These are phyloP conservation scores for Erodium maritimum DNA, from an alignment of 345 rosid species.

Conservation along the genomic window DNA sequence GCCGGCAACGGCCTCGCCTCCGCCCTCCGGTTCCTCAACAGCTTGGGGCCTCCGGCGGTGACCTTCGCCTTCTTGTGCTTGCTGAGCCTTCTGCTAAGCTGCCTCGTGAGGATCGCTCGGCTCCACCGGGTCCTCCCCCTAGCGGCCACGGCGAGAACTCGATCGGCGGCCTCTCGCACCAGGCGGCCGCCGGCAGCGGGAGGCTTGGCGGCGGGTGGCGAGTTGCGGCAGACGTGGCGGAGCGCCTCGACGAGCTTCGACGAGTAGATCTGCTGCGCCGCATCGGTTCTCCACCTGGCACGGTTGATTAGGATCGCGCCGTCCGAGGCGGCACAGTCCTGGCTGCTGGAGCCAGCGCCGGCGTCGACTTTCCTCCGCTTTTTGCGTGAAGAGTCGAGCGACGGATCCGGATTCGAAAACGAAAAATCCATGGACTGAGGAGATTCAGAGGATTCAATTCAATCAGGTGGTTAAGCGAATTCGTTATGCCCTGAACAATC, in stretches of 20 bases:
- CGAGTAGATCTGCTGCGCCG: constrained; percentile 55
- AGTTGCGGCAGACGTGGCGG: constrained; percentile 23
- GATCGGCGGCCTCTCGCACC: constrained; percentile 33
- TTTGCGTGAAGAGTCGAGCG: constrained; percentile 32
- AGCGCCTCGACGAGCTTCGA: constrained; percentile 57
- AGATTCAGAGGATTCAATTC: no score
- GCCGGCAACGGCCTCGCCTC: constrained; percentile 31
- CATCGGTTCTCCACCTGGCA: constrained; percentile 48
- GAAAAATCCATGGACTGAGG: constrained; percentile 26
- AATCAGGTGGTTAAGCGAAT: no score
- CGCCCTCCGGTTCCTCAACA: constrained; percentile 14
- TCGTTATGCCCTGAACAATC: no score
- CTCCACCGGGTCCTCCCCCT: constrained; percentile 58
- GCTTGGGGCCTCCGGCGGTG: constrained; percentile 15
- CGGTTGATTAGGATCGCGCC: not conserved
- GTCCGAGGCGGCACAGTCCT: no score
- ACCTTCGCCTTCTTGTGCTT: constrained; percentile 37
- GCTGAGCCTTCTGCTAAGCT: constrained; percentile 24
- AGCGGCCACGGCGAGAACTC: constrained; percentile 55
- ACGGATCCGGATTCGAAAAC: constrained; percentile 16
- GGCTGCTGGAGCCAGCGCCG: not conserved
- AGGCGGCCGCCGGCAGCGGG: constrained; percentile 11
- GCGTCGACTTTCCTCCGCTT: constrained; percentile 31
- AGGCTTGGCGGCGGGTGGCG: no score
- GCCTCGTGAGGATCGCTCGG: constrained; percentile 23